phyloP scores from a whole-genome alignment of 2,329 filamentous ascomycete species.

The Mycosphaerella sp. region DNA sequence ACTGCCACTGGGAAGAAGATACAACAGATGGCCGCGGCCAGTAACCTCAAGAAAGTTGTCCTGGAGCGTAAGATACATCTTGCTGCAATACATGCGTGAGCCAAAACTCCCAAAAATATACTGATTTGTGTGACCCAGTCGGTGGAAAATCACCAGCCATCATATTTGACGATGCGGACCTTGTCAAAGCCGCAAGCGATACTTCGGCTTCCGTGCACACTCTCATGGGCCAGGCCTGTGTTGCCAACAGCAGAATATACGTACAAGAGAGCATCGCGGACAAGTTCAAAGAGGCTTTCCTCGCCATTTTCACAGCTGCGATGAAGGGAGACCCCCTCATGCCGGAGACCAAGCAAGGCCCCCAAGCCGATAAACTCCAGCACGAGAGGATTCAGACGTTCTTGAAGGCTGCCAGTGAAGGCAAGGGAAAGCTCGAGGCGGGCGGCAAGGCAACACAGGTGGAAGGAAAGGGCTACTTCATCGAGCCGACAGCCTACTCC shows the following conservation, averaged over 20 bases:
- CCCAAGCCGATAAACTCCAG: constrained; percentile 53
- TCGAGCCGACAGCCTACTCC: constrained; percentile 45
- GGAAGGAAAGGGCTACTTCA: constrained; percentile 38
- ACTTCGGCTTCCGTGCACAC: constrained; percentile 50
- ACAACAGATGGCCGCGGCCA: constrained; percentile 25
- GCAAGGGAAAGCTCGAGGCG: constrained; percentile 22
- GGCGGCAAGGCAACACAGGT: constrained; percentile 21
- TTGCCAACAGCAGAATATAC: constrained; percentile 54
- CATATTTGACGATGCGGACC: constrained; percentile 39
- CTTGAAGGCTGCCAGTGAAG: constrained; percentile 21
- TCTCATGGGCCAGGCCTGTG: constrained; percentile 55
- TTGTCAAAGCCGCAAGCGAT: constrained; percentile 50
- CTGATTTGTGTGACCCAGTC: constrained; percentile 16
- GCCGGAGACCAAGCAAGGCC: constrained; percentile 62
- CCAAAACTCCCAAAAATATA: too few relatives aligned
- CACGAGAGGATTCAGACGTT: constrained; percentile 36
- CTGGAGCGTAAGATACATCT: constrained; percentile 39
- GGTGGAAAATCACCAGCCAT: constrained; percentile 53
- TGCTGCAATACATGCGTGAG: too few relatives aligned
- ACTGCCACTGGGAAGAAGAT: constrained; percentile 53
- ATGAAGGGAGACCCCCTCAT: constrained; percentile 63
- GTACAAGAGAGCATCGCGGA: constrained; percentile 51
- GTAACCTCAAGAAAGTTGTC: constrained; percentile 51
- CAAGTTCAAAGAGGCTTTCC: constrained; percentile 56
- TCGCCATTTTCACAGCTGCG: constrained; percentile 49